Percentiles rank a stretch among this genome's conserved stretches.
Conservation (phyloP, 768 basidiomycete species). For the Tricholoma saponaceum region DNA sequence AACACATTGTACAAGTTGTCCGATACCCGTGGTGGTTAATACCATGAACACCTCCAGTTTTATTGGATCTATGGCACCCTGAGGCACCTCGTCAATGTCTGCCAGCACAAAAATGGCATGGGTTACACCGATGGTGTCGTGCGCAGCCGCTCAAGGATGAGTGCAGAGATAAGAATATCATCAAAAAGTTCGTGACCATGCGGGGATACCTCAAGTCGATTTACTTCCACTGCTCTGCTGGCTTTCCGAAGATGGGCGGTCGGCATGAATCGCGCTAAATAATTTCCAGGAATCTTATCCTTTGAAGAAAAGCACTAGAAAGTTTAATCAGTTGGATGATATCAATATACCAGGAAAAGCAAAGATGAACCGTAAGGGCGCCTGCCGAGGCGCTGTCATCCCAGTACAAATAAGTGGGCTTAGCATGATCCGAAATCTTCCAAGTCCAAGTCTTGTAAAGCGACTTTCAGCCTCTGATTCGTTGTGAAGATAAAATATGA, state of each 20-base stretch:
- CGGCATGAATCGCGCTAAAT: constrained; percentile 37
- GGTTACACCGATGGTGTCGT: constrained; percentile 28
- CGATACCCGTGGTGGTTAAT: too few relatives aligned
- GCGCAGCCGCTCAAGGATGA: constrained; percentile 37
- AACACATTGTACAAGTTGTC: not conserved
- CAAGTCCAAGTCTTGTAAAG: constrained; percentile 29
- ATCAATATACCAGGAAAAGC: not conserved
- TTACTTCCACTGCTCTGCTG: constrained; percentile 27
- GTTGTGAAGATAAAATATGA: not conserved
- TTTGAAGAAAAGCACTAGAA: constrained; percentile 37
- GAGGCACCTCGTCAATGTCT: too few relatives aligned
- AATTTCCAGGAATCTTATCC: constrained; percentile 27
- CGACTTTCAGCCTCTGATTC: constrained; percentile 6
- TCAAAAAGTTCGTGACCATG: constrained; percentile 37
- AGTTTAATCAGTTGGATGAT: not conserved
- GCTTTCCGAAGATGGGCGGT: constrained; percentile 28
- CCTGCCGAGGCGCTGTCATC: constrained; percentile 29
- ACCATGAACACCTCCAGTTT: too few relatives aligned
- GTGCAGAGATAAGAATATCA: constrained; percentile 38
- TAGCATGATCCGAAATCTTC: constrained; percentile 26
- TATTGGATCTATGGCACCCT: too few relatives aligned
- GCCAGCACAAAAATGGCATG: not conserved
- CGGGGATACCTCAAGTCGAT: constrained; percentile 35
- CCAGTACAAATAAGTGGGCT: constrained; percentile 26
- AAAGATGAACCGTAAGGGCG: constrained; percentile 22